Conservation (phyloP, 768 basidiomycete genomes). For the Leccinum ochraceum region DNA sequence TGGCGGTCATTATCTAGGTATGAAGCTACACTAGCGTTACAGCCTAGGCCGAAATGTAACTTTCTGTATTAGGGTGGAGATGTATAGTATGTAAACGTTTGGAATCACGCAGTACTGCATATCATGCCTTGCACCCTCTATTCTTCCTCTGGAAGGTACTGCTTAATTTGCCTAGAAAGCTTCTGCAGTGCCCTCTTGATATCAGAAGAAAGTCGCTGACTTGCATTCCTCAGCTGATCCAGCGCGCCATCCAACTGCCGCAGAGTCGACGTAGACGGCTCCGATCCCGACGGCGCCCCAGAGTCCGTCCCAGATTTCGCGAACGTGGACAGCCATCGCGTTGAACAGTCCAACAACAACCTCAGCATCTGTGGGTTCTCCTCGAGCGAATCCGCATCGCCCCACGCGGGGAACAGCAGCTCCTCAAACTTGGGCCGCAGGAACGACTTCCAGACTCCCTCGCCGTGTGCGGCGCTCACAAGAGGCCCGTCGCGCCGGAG, state of each 20-base stretch:
- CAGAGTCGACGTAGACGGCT: not conserved
- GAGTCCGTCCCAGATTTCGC: not conserved
- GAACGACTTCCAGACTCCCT: not conserved
- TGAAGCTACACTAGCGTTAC: not conserved
- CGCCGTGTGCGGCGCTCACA: not conserved
- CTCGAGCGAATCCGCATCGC: constrained; percentile 4
- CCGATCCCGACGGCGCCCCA: not conserved
- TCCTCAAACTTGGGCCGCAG: constrained; percentile 2
- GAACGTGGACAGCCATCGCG: constrained; percentile 1
- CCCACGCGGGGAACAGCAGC: constrained; percentile 9
- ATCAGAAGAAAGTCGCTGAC: not conserved
- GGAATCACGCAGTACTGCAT: not conserved
- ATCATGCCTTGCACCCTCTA: no score
- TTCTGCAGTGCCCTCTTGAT: constrained; percentile 4
- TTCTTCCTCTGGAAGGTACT: not conserved
- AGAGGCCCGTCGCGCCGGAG: constrained; percentile 7
- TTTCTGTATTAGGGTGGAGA: not conserved
- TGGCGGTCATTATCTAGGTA: not conserved
- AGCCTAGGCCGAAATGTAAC: not conserved
- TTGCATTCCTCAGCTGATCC: not conserved
- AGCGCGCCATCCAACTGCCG: not conserved
- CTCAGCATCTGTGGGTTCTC: constrained; percentile 9
- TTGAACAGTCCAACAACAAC: constrained; percentile 1
- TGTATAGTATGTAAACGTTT: not conserved
- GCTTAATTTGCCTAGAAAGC: constrained; percentile 1